These are phyloP conservation scores for Scolecobasidium constrictum DNA, from an alignment of 2,329 filamentous ascomycete species.

Conservation along the genomic window DNA sequence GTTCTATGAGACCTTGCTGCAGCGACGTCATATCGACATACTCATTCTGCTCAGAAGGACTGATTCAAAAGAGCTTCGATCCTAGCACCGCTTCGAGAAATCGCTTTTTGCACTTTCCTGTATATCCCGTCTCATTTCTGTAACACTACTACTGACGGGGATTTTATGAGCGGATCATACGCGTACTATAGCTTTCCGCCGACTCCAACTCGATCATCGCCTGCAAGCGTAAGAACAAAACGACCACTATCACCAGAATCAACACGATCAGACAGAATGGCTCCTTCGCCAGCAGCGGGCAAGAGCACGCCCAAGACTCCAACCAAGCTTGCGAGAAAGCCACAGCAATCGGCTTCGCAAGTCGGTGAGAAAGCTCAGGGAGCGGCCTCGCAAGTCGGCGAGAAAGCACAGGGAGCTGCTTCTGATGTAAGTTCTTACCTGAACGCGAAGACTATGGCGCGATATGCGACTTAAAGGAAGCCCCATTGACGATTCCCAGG, in stretches of 20 bases:
- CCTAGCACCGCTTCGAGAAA: not conserved
- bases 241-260: not conserved
- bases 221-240: slow-evolving; percentile 2
- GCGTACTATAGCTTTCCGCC: slow-evolving; percentile 11
- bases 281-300: slow-evolving; percentile 39
- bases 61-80: not conserved
- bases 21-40: not conserved
- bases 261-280: slow-evolving; percentile 25
- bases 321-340: slow-evolving; percentile 38
- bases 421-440: not conserved
- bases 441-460: not conserved
- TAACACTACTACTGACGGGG: slow-evolving; percentile 2
- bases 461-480: too few species aligned
- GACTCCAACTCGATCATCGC: slow-evolving; percentile 9
- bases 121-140: not conserved
- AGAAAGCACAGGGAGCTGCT: slow-evolving; percentile 19
- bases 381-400: slow-evolving; percentile 29
- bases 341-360: slow-evolving; percentile 28
- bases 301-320: slow-evolving; percentile 39
- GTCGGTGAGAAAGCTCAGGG: slow-evolving; percentile 27
- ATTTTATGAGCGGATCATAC: slow-evolving; percentile 11
- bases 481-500: too few species aligned
- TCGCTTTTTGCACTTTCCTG: not conserved
- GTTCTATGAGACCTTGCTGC: not conserved
- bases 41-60: not conserved